phyloP scores from a whole-genome alignment of 2,329 filamentous ascomycete species.

The Sporothrix globosa region DNA sequence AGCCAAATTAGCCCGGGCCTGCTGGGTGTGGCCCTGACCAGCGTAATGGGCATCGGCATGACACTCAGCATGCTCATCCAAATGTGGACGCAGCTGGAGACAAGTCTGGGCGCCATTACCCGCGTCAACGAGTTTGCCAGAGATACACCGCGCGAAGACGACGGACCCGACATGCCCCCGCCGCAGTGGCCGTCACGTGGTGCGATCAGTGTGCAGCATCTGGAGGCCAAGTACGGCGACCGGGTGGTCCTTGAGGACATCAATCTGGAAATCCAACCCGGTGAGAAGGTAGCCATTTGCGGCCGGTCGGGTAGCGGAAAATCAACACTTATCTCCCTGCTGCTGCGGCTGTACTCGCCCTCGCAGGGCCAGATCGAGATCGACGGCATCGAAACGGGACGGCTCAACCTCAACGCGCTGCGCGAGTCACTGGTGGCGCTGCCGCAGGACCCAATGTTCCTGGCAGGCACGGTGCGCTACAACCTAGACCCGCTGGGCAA shows the following conservation, averaged over 20 bases:
- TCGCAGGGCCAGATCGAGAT: conserved; percentile 50
- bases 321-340: conserved; percentile 43
- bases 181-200: conserved; percentile 27
- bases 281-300: conserved; percentile 45
- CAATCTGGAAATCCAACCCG: conserved; percentile 40
- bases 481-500: conserved; percentile 53
- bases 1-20: conserved; percentile 40
- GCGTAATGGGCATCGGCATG: conserved; percentile 38
- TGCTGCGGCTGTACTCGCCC: conserved; percentile 54
- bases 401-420: conserved; percentile 39
- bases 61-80: conserved; percentile 37
- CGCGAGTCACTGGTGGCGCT: conserved; percentile 48
- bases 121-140: conserved; percentile 35
- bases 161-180: conserved; percentile 26
- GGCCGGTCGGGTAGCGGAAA: conserved; percentile 45
- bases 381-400: conserved; percentile 48
- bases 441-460: conserved; percentile 56
- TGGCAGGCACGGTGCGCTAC: conserved; percentile 53
- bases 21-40: conserved; percentile 43
- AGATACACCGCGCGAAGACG: conserved; percentile 30
- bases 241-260: conserved; percentile 38
- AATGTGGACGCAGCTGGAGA: conserved; percentile 41
- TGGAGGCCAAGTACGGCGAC: conserved; percentile 31
- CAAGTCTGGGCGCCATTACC: conserved; percentile 40
- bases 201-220: conserved; percentile 24